phyloP scores from a whole-genome alignment of 2,329 filamentous ascomycete genomes.

The Coniochaeta ligniaria region DNA sequence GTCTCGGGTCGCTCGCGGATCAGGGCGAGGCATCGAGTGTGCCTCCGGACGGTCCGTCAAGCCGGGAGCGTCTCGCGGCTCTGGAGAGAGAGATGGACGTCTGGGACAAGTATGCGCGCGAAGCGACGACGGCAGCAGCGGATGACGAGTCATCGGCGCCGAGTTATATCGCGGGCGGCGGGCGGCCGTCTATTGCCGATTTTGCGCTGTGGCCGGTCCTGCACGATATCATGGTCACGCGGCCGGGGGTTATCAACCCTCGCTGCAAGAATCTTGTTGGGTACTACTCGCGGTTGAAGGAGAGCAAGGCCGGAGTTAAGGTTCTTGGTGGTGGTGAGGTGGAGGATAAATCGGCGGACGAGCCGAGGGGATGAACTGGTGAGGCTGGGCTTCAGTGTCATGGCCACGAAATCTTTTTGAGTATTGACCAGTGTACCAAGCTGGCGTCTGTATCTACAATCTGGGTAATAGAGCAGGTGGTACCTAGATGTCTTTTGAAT shows the following conservation, averaged over 20 bases:
- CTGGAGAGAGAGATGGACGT: constrained; percentile 24
- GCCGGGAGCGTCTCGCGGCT: not conserved
- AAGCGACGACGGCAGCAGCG: constrained; percentile 16
- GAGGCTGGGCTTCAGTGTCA: not conserved
- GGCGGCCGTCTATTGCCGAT: constrained; percentile 37
- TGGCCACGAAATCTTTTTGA: too few species aligned
- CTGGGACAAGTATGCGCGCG: constrained; percentile 32
- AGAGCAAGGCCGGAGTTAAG: constrained; percentile 11
- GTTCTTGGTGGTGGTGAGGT: constrained; percentile 1
- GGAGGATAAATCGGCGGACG: not conserved
- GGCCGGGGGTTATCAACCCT: constrained; percentile 24
- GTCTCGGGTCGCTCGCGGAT: not conserved
- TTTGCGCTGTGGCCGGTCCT: constrained; percentile 52
- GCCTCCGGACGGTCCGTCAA: not conserved
- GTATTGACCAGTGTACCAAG: too few species aligned
- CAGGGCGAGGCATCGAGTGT: not conserved
- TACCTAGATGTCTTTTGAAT: not conserved
- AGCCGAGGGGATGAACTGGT: not conserved
- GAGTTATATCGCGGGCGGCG: constrained; percentile 35
- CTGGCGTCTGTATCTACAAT: not conserved
- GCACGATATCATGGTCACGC: constrained; percentile 39
- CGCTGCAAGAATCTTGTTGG: constrained; percentile 18
- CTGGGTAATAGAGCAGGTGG: not conserved
- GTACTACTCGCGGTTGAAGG: constrained; percentile 28
- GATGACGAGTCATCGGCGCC: not conserved